Conservation (phyloP, 78 protist species). For the Pelomyxa schiedti region DNA sequence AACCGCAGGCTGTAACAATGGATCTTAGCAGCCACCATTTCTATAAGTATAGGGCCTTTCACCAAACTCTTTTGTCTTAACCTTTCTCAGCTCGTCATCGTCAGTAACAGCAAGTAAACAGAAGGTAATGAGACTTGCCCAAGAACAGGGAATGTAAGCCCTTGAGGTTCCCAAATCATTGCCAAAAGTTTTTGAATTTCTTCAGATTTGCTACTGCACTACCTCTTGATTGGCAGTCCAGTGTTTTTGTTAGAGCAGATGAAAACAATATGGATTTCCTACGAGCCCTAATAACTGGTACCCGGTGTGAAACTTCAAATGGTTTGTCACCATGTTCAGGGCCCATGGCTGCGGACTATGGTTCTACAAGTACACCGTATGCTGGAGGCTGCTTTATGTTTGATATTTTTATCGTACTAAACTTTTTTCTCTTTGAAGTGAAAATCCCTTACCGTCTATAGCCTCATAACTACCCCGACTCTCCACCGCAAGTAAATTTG, state of each 20-base stretch:
- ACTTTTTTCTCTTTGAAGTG: too few species aligned
- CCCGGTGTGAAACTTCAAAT: conserved; percentile 40
- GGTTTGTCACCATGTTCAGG: neutral
- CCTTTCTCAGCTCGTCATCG: too few species aligned
- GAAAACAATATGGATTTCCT: conserved; percentile 25
- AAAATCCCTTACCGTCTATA: too few species aligned
- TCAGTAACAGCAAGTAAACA: too few species aligned
- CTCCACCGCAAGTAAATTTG: conserved; percentile 18
- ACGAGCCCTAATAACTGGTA: conserved; percentile 49
- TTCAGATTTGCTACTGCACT: neutral
- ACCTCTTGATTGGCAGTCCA: conserved; percentile 14
- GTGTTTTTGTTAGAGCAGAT: conserved; percentile 42
- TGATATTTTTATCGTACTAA: neutral
- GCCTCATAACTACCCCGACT: conserved; percentile 15
- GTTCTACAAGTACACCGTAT: conserved; percentile 10
- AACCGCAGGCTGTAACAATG: too few species aligned
- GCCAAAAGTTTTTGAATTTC: too few species aligned
- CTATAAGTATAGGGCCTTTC: too few species aligned
- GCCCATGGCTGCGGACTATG: conserved; percentile 7
- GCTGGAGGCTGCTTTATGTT: conserved; percentile 7
- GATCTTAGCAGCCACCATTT: too few species aligned
- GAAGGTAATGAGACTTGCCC: neutral
- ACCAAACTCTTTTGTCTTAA: too few species aligned
- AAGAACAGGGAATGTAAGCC: neutral
- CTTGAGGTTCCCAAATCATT: too few species aligned